Evolutionary conservation across 805 yeast genomes (phyloP).

Genomic region (Myxozyma kluyveri): DNA sequence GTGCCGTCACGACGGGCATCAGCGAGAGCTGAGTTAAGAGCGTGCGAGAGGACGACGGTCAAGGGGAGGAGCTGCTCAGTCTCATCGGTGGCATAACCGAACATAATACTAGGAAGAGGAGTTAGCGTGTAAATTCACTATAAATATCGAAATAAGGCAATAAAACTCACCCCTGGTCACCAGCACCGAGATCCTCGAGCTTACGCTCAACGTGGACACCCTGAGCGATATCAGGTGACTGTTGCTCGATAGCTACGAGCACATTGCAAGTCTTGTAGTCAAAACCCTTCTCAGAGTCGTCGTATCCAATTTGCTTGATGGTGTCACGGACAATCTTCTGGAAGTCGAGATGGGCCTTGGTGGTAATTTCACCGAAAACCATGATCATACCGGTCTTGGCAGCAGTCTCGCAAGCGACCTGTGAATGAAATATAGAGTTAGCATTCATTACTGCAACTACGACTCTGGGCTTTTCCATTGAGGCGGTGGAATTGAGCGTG

Average conservation of each 20-base stretch:
- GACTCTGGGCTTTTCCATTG: not conserved
- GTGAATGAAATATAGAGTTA: not conserved
- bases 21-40: constrained; percentile 94
- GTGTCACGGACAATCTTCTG: constrained; percentile 98
- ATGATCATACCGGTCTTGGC: constrained; percentile 99
- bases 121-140: not conserved
- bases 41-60: constrained; percentile 91
- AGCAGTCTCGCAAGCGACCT: constrained; percentile 98
- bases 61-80: constrained; percentile 96
- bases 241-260: constrained; percentile 98
- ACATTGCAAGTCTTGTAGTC: constrained; percentile 99
- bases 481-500: not conserved
- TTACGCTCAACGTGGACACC: constrained; percentile 96
- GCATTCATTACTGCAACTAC: not conserved
- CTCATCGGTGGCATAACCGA: constrained; percentile 99
- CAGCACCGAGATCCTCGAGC: constrained; percentile 97
- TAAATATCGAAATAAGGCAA: not conserved
- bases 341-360: constrained; percentile 91
- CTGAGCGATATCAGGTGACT: constrained; percentile 98
- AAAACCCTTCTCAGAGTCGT: constrained; percentile 91
- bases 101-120: constrained; percentile 70
- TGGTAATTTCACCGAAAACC: constrained; percentile 99
- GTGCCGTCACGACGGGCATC: constrained; percentile 96
- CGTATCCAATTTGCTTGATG: constrained; percentile 97
- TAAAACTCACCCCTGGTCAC: constrained; percentile 72